Evolutionary conservation across 148 eudicot species (phyloP).

Genomic region (Talinum fruticosum): DNA sequence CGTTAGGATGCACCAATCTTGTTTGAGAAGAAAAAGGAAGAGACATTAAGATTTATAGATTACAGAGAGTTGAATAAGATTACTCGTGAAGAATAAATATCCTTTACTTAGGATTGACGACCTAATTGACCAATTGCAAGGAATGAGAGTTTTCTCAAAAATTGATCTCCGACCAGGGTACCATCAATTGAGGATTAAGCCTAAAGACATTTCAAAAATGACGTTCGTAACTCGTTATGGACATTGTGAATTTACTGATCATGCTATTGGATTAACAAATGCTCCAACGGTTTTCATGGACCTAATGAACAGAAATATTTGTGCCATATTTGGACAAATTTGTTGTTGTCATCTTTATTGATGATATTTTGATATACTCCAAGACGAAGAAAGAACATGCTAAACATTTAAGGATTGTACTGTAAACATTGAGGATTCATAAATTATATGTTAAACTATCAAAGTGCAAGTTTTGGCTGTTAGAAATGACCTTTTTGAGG

Average conservation of each 20-base stretch:
- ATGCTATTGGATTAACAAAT: conserved; percentile 13
- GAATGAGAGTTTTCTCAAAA: not conserved
- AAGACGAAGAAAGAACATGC: not conserved
- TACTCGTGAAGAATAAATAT: not conserved
- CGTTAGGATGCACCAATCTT: not conserved
- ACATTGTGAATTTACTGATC: conserved; percentile 7
- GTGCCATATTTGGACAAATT: not conserved
- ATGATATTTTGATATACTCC: not conserved
- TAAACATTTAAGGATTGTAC: not conserved
- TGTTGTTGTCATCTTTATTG: conserved; percentile 2
- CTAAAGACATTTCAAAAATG: not conserved
- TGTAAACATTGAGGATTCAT: too few relatives aligned
- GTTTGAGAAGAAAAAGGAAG: not conserved
- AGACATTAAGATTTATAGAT: not conserved
- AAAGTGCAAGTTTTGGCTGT: not conserved
- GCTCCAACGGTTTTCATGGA: not conserved
- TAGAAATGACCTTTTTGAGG: not conserved
- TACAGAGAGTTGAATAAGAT: not conserved
- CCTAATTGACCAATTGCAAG: not conserved
- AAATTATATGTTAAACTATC: not conserved
- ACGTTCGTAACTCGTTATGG: conserved; percentile 4
- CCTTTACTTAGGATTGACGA: conserved; percentile 8
- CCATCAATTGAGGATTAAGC: not conserved
- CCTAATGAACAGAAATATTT: not conserved
- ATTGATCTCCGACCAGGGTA: conserved; percentile 3